phyloP scores from a whole-genome alignment of 352 stramenopile species.

The Phytophthora pseudosyringae region DNA sequence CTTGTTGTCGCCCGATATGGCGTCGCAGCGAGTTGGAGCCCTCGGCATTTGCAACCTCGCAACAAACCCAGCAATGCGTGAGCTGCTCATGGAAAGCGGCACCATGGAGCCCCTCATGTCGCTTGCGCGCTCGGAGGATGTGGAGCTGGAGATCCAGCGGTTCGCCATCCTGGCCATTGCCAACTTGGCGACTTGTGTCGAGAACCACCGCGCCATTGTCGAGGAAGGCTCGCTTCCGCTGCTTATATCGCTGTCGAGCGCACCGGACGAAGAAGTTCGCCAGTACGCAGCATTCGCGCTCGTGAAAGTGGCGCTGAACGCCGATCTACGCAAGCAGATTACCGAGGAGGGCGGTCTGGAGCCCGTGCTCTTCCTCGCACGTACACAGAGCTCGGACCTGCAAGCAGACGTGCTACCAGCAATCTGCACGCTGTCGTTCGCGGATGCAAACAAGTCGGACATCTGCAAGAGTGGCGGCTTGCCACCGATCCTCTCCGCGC shows the following conservation, averaged over 20 bases:
- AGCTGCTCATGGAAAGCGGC: constrained; percentile 93
- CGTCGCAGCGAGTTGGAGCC: constrained; percentile 92
- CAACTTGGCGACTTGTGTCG: constrained; percentile 94
- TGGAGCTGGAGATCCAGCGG: constrained; percentile 96
- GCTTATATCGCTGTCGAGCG: constrained; percentile 96
- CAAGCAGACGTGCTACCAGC: constrained; percentile 92
- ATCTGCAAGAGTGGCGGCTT: constrained; percentile 95
- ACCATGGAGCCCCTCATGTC: constrained; percentile 96
- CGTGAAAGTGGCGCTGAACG: constrained; percentile 96
- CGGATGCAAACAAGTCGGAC: constrained; percentile 94
- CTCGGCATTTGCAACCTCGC: constrained; percentile 96
- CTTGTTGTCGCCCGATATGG: constrained; percentile 94
- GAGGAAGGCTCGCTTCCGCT: constrained; percentile 94
- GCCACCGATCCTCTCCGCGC: constrained; percentile 84
- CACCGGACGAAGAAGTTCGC: constrained; percentile 93
- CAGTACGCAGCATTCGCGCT: constrained; percentile 96
- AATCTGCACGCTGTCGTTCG: constrained; percentile 93
- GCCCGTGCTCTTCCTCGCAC: constrained; percentile 95
- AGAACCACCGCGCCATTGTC: constrained; percentile 95
- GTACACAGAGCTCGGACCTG: constrained; percentile 93
- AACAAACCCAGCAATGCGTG: constrained; percentile 90
- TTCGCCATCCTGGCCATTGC: constrained; percentile 94
- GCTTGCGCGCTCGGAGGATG: constrained; percentile 93
- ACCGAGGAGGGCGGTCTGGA: constrained; percentile 96
- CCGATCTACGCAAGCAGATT: constrained; percentile 93